Base-by-base conservation (phyloP, 2,329 filamentous ascomycete species). In the Colletotrichum magnum region DNA sequence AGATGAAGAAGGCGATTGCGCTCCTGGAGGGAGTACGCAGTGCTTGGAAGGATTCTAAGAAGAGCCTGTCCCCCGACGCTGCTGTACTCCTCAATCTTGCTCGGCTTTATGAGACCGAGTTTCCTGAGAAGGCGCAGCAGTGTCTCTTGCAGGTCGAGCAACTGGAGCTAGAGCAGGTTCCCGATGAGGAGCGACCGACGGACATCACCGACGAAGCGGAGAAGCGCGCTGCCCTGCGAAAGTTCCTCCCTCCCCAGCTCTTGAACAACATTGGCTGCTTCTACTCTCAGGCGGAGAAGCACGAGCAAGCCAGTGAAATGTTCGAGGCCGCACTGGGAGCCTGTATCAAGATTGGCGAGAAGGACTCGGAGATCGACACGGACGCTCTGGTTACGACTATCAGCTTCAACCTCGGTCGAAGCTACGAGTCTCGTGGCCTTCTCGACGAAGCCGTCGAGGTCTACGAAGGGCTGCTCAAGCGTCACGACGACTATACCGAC, bases 181-280 rank as follows among this genome's bases (percentile, higher is more conserved):
- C 91, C 0, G 86, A 91, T 18, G 89, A 92, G 12, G 92, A 95
- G 56, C 85, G 87, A 26, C 90, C 92, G 0, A 81, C 88, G 28
- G 87, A 86, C 52, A 71, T 76, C 4, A 75, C 75, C 16, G 90
- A 93, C 61, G 88, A 92, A 67, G 86, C 84, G 3, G 86, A 88
- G 36, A 81, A 89, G 65, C 88, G 88, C 64, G 84, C 84, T 24
- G 85, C 87, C 16, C 85, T 97, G 32, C 91, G 94, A 62, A 93
- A 95, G 77, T 86, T 92, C 68, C 84, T 99, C 1, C 93, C 95
- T 1, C 96, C 96, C 4, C 94, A 97, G 76, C 86, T 98, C 2
- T 87, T 99, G 51, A 99, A 98, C 85, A 99, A 99, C 78, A 97
- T 98, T 78, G 96, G 94, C 5, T 98, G 95, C 80, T 98, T 98